These are phyloP conservation scores for Colletotrichum salicis DNA, from an alignment of 2,329 filamentous ascomycete genomes.

Conservation along the genomic window DNA sequence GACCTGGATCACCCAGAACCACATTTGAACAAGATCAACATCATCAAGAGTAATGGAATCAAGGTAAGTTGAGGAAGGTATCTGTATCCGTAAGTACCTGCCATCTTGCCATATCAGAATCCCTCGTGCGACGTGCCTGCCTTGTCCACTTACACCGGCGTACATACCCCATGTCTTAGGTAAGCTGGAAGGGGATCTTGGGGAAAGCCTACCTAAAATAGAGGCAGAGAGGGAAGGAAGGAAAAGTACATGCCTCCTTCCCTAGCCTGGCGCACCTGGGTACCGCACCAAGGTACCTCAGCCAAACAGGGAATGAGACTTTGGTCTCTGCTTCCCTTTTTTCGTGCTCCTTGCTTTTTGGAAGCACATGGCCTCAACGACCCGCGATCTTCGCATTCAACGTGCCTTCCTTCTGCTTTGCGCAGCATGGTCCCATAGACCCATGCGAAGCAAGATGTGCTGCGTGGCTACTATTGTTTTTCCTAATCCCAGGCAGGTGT, in stretches of 20 bases:
- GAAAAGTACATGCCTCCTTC: background rate
- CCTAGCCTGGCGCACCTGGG: no score
- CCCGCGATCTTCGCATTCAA: background rate
- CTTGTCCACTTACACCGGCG: background rate
- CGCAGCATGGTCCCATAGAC: background rate
- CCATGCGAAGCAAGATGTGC: background rate
- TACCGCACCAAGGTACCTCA: background rate
- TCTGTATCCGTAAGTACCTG: background rate
- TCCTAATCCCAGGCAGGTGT: background rate
- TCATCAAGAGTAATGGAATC: background rate
- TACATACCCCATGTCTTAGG: conserved; percentile 8
- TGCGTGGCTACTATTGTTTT: background rate
- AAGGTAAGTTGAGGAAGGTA: background rate
- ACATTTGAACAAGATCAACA: background rate
- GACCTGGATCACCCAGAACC: background rate
- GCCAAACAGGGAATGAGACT: background rate
- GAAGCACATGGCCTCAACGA: conserved; percentile 1
- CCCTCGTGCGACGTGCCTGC: background rate
- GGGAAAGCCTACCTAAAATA: no score
- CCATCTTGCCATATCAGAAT: no score
- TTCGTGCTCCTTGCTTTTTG: background rate
- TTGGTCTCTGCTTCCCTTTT: background rate
- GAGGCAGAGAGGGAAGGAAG: no score
- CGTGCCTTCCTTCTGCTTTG: background rate
- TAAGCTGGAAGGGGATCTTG: background rate